Evolutionary conservation across 2,329 filamentous ascomycete species (phyloP), one percentile per base, ranked within the genome.

Genomic region (Alternaria incomplexa): DNA sequence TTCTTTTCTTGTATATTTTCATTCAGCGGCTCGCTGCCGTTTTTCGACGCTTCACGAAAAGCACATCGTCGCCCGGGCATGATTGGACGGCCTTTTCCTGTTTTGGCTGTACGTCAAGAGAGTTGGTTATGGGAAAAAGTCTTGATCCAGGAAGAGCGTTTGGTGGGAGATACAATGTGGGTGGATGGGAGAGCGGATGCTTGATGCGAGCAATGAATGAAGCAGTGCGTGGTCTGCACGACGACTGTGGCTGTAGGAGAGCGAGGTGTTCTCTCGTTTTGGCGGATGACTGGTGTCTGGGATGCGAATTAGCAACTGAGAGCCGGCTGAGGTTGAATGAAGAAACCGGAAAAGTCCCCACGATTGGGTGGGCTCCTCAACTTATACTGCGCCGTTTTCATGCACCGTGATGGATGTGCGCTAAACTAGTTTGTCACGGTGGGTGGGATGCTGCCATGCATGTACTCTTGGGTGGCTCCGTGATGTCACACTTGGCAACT

Each of bases 1-100:
- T 77, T 79, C 71, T 71, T 68, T 77, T 78, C 73, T 64, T 78
- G 77, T 79, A 79, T 65, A 79, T 78, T 73, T 78, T 78, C 74
- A 73, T 76, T 76, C 76, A 75, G 73, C 77, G 77, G 77, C 75
- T 72, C 66, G 73, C 73, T 71, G 76, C 77, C 76, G 75, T 77
- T 73, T 76, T 79, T 69, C 69, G 68, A 72, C 71, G 70, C 71
- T 76, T 74, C 70, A 72, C 73, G 73, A 77, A 79, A 78, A 78
- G 75, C 75, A 77, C 72, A 73, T 73, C 63, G 74, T 76, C 74
- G 70, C 72, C 72, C 69, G 71, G 74, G 74, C 76, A 79, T 77
- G 67, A 76, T 76, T 73, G 69, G 73, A 77, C 71, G 75, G 71
- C 74, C 75, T 76, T 77, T 75, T 73, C 71, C 69, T 40, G 36